Conservation (phyloP, 148 eudicot genomes). For the Vaccinium corymbosum region DNA sequence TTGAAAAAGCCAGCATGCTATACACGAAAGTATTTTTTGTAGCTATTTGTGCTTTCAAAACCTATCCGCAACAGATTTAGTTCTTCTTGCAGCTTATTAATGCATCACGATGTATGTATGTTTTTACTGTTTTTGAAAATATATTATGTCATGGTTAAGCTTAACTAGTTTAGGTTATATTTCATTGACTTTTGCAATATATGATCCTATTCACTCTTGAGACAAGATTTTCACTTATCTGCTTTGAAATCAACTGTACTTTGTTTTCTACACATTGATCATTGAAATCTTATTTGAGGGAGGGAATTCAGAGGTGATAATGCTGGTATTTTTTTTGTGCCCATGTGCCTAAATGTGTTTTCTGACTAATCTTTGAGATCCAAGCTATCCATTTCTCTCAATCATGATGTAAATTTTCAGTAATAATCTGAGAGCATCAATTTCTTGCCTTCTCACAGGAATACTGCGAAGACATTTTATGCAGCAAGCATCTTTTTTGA, state of each 20-base stretch:
- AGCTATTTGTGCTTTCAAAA: not conserved
- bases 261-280: not conserved
- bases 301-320: not conserved
- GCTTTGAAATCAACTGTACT: not conserved
- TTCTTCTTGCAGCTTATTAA: not conserved
- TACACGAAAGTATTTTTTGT: not conserved
- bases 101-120: not conserved
- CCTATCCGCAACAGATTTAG: not conserved
- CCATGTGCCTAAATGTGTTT: not conserved
- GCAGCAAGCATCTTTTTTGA: slow-evolving; percentile 98
- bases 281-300: not conserved
- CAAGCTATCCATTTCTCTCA: not conserved
- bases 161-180: not conserved
- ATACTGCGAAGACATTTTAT: slow-evolving; percentile 91
- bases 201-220: not conserved
- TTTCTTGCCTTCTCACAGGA: slow-evolving; percentile 40
- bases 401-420: not conserved
- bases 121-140: not conserved
- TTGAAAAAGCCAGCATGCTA: not conserved
- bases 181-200: not conserved
- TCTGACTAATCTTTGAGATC: not conserved
- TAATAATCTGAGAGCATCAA: not conserved
- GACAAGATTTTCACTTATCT: not conserved
- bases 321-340: not conserved
- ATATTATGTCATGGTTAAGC: not conserved